These are phyloP conservation scores for Metschnikowia chrysomelidarum DNA, from an alignment of 805 yeast species.

Conservation along the genomic window DNA sequence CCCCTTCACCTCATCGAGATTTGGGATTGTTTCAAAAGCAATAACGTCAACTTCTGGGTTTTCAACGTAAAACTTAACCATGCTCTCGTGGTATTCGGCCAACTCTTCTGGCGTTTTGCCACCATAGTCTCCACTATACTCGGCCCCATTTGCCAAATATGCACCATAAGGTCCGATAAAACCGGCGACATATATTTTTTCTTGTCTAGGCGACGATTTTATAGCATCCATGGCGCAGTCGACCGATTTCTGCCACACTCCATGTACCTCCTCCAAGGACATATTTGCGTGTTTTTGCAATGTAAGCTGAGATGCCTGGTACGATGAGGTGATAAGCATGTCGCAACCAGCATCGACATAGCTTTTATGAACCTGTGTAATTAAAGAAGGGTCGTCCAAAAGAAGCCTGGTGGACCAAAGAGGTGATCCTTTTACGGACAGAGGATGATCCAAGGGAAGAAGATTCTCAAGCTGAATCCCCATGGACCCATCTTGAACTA, in stretches of 20 bases:
- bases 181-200: slow-evolving; percentile 46
- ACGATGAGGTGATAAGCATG: slow-evolving; percentile 20
- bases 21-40: slow-evolving; percentile 74
- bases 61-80: slow-evolving; percentile 38
- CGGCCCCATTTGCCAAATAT: slow-evolving; percentile 62
- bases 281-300: slow-evolving; percentile 15
- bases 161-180: slow-evolving; percentile 82
- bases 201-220: slow-evolving; percentile 2
- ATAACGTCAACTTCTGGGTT: slow-evolving; percentile 51
- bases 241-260: slow-evolving; percentile 18
- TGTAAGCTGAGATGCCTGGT: slow-evolving; percentile 19
- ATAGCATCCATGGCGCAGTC: slow-evolving; percentile 17
- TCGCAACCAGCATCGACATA: slow-evolving; percentile 19
- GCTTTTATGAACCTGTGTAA: slow-evolving; percentile 17
- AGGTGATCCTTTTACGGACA: slow-evolving; percentile 19
- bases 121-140: slow-evolving; percentile 68
- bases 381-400: slow-evolving; percentile 15
- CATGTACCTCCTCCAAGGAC: slow-evolving; percentile 9
- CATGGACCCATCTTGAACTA: slow-evolving; percentile 21
- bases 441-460: slow-evolving; percentile 18
- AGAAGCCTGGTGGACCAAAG: slow-evolving; percentile 22
- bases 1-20: slow-evolving; percentile 51
- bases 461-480: slow-evolving; percentile 19
- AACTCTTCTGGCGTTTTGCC: slow-evolving; percentile 38
- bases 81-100: slow-evolving; percentile 48